A percentile compares a stretch with the other conserved stretches of the same genome.
These are phyloP conservation scores for Escovopsis weberi DNA, from an alignment of 2,329 filamentous ascomycete genomes.

Conservation along the genomic window DNA sequence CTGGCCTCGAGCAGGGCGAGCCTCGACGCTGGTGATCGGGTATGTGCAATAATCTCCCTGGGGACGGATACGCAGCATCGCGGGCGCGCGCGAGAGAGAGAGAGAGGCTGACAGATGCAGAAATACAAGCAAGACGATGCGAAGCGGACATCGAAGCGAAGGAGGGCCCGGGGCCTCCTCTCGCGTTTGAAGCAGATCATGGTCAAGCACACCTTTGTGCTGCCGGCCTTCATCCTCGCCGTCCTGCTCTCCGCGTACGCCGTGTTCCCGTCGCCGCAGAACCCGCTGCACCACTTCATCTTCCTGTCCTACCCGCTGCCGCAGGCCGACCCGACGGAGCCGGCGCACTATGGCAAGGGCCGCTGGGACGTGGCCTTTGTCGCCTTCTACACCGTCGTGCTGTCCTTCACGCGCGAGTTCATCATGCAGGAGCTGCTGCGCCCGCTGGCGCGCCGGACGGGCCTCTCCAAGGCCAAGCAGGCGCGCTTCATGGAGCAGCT, in stretches of 20 bases:
- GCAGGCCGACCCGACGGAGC: conserved; percentile 23
- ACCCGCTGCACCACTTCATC: conserved; percentile 67
- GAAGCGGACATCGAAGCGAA: conserved; percentile 38
- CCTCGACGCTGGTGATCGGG: conserved; percentile 17
- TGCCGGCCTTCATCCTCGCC: conserved; percentile 54
- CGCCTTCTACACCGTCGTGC: conserved; percentile 72
- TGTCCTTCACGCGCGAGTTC: conserved; percentile 90
- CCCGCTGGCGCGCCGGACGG: conserved; percentile 55
- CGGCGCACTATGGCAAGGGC: conserved; percentile 77
- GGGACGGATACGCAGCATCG: no score
- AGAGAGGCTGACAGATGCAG: not conserved
- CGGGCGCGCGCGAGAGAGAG: no score
- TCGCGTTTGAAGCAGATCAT: conserved; percentile 37
- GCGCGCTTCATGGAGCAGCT: conserved; percentile 90
- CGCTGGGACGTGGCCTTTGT: conserved; percentile 75
- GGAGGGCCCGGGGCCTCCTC: conserved; percentile 36
- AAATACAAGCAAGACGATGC: not conserved
- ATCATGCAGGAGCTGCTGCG: conserved; percentile 83
- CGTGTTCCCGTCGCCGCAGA: conserved; percentile 60
- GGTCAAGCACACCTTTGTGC: conserved; percentile 45
- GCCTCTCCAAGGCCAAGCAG: conserved; percentile 67
- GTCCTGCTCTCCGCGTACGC: conserved; percentile 55
- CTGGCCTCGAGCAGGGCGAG: conserved; percentile 37
- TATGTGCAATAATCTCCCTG: not conserved
- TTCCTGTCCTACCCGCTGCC: conserved; percentile 80